These are phyloP conservation scores for Tremella fuciformis DNA, from an alignment of 768 basidiomycete genomes.

Conservation along the genomic window DNA sequence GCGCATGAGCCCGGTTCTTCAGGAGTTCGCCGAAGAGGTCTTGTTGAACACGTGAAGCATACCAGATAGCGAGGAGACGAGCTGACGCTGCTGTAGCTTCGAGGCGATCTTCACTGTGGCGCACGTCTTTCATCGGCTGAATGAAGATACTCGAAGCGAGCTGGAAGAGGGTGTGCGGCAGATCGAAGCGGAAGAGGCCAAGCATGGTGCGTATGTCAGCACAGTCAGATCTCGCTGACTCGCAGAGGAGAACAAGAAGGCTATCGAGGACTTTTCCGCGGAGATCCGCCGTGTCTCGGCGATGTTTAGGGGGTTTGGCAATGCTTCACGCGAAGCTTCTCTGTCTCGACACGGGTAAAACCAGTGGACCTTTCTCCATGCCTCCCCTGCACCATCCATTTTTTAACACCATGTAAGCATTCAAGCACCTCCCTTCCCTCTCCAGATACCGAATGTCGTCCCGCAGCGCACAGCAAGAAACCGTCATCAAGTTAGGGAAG, in stretches of 20 bases:
- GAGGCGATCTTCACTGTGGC: conserved; percentile 20
- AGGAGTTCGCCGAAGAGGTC: neutral
- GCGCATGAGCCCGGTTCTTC: conserved; percentile 12
- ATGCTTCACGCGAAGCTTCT: neutral
- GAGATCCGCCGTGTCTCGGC: conserved; percentile 25
- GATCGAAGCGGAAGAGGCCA: conserved; percentile 29
- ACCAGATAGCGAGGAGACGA: neutral
- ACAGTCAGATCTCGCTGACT: neutral
- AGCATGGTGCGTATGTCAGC: conserved; percentile 29
- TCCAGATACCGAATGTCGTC: too few species aligned
- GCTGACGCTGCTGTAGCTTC: conserved; percentile 16
- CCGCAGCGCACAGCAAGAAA: too few species aligned
- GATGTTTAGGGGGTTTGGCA: conserved; percentile 20
- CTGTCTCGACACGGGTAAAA: too few species aligned
- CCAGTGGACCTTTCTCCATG: neutral
- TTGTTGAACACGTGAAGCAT: neutral
- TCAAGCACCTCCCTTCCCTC: too few species aligned
- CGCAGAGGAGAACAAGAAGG: conserved; percentile 22
- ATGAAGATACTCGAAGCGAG: conserved; percentile 15
- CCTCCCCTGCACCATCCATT: too few species aligned
- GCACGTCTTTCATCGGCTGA: conserved; percentile 22
- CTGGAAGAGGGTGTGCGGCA: conserved; percentile 21
- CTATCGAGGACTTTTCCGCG: conserved; percentile 25
- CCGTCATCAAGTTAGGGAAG: too few species aligned
- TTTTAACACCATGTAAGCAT: too few species aligned